These are phyloP conservation scores for Pythium grandisporangium DNA, from an alignment of 352 stramenopile genomes.

Conservation along the genomic window DNA sequence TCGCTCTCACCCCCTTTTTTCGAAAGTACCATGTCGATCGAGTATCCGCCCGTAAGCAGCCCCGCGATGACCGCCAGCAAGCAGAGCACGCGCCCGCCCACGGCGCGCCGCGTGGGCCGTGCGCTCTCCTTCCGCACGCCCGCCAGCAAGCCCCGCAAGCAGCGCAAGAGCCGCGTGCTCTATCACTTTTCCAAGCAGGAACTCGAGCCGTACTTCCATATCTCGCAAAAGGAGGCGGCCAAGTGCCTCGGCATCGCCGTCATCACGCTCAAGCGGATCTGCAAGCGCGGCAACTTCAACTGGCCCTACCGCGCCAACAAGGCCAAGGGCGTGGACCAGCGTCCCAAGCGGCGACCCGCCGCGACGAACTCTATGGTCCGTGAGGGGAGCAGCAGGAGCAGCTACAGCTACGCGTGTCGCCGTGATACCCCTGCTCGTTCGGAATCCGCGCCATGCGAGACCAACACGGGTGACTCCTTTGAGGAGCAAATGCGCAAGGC, in stretches of 20 bases:
- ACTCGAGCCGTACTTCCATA: slow-evolving; percentile 31
- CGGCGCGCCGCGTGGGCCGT: slow-evolving; percentile 6
- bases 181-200: slow-evolving; percentile 31
- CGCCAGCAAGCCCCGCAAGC: slow-evolving; percentile 11
- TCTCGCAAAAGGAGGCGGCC: slow-evolving; percentile 37
- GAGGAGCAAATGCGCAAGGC: neutral
- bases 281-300: slow-evolving; percentile 31
- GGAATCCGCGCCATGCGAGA: neutral
- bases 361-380: neutral
- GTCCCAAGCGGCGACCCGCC: neutral
- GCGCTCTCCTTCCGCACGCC: slow-evolving; percentile 7
- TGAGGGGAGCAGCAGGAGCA: neutral
- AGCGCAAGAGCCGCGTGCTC: slow-evolving; percentile 30
- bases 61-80: slow-evolving; percentile 6
- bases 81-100: slow-evolving; percentile 4
- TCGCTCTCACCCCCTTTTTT: too few species aligned
- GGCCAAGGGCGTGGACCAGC: slow-evolving; percentile 1
- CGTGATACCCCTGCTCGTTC: neutral
- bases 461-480: neutral
- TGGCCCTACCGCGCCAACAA: slow-evolving; percentile 42
- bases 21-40: too few species aligned
- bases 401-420: neutral
- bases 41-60: slow-evolving; percentile 7
- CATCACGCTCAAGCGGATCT: slow-evolving; percentile 73
- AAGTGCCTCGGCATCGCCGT: slow-evolving; percentile 26